Percentiles rank a stretch among this genome's conserved stretches.
Conservation (phyloP, 2,329 filamentous ascomycete species). For the Cladophialophora psammophila region DNA sequence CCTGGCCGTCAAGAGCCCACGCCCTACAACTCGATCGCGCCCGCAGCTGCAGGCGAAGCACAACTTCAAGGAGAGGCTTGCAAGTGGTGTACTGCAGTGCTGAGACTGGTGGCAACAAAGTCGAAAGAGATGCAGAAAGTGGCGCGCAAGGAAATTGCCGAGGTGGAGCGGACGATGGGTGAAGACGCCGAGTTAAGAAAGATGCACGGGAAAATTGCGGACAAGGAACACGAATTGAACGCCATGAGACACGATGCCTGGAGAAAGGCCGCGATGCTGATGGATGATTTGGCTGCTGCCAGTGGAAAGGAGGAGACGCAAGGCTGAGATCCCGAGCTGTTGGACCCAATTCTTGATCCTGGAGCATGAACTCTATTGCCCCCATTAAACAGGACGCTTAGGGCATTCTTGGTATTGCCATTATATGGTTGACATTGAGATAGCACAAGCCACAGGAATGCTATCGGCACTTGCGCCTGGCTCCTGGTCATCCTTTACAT, state of each 20-base stretch:
- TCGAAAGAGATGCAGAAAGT: conserved; percentile 31
- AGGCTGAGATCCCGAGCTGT: background rate
- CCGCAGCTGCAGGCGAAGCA: background rate
- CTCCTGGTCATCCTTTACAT: no score
- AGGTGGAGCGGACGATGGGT: conserved; percentile 28
- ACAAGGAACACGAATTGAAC: conserved; percentile 23
- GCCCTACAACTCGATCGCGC: conserved; percentile 10
- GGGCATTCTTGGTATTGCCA: background rate
- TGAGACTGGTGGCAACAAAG: conserved; percentile 32
- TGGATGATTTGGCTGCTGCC: conserved; percentile 9
- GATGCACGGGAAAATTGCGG: conserved; percentile 22
- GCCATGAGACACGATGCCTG: conserved; percentile 29
- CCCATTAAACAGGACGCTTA: background rate
- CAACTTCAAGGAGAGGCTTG: conserved; percentile 13
- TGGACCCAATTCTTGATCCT: background rate
- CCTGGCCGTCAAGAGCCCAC: background rate
- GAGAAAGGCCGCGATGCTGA: conserved; percentile 12
- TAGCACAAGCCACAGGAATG: background rate
- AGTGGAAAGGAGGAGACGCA: background rate
- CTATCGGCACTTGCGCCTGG: background rate
- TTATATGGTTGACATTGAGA: background rate
- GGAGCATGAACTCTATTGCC: background rate
- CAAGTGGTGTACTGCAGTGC: conserved; percentile 29
- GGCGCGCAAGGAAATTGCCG: conserved; percentile 23
- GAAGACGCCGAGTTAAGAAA: conserved; percentile 19